Evolutionary conservation across 139 green algal genomes (phyloP).

Genomic region (Volvox reticuliferus): DNA sequence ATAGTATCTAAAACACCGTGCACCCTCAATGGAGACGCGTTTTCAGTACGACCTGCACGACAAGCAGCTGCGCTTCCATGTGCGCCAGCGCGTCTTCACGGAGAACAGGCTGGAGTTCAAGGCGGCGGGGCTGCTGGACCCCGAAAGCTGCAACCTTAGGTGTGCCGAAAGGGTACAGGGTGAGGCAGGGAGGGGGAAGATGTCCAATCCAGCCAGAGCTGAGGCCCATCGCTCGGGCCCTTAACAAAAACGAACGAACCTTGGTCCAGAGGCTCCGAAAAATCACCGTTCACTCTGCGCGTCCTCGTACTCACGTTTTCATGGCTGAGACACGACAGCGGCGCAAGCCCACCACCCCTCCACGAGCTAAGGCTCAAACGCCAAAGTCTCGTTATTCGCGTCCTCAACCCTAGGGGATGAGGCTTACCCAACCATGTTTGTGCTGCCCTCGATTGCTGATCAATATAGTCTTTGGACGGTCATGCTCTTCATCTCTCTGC

Average conservation of each 20-base stretch:
- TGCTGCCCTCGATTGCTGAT: not conserved
- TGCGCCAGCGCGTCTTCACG: slow-evolving; percentile 46
- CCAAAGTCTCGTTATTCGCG: not conserved
- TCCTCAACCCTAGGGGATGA: not conserved
- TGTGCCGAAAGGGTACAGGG: not conserved
- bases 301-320: not conserved
- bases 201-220: too few species aligned
- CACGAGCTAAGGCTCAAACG: too few species aligned
- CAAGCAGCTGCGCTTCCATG: slow-evolving; percentile 53
- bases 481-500: not conserved
- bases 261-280: too few species aligned
- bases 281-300: too few species aligned
- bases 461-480: not conserved
- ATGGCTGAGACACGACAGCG: not conserved
- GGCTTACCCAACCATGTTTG: not conserved
- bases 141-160: not conserved
- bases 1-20: too few species aligned
- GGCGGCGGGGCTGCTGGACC: slow-evolving; percentile 53
- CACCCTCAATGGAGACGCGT: slow-evolving; percentile 48
- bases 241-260: too few species aligned
- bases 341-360: not conserved
- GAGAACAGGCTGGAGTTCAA: slow-evolving; percentile 54
- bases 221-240: too few species aligned
- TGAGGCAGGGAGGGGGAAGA: too few species aligned
- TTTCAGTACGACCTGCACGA: slow-evolving; percentile 50